Base-by-base conservation (phyloP, 805 yeast species). In the Metschnikowia borealis region DNA sequence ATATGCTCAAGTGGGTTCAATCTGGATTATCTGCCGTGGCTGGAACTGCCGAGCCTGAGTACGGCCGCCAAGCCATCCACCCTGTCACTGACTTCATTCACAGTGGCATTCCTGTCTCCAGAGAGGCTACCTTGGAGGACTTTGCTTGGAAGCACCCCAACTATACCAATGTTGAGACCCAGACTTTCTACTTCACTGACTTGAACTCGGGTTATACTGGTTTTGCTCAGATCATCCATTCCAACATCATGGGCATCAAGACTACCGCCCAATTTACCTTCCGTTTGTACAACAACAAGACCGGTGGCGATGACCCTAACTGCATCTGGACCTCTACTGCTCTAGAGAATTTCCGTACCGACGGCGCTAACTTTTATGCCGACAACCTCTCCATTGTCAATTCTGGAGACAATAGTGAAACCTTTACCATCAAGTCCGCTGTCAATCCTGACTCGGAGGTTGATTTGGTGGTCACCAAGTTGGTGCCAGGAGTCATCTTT, bases 31-130 rank as follows among this genome's bases (percentile, higher is more conserved):
- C 97, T n/a, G 94, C 95, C 5, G 94, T 90, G 42, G 92, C 97
- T 5, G 99, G 99, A 49, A 82, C 96, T 11, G 97, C 96, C 2
- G 99, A 94, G 68, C 99, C 99, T 23, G 96, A 87, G 64, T 94
- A 94, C 62, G 99, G 99, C 47, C 79, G 85, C 38, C 96, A 86
- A 46, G 95, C 96, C 38, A 88, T 94, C 58, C 92, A 86, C 62
- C 81, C 97, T n/a, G 82, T 91, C 51, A 80, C 87, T 38, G 80
- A 80, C 35, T 66, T 81, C 41, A 81, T 85, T 42, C 52, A 53
- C 23, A 29, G 31, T 32, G 54, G 49, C 18, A 62, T 60, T 17
- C 75, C 77, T 37, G 58, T 63, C 20, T 87, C 72, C 61, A 75
- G 83, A 29, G 76, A 71, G 20, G 79, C 94, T 33, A 71, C 78